Percentiles rank a stretch among this genome's conserved stretches.
These are phyloP conservation scores for Debaryomyces udenii DNA, from an alignment of 1,139 yeast genomes.

Conservation along the genomic window DNA sequence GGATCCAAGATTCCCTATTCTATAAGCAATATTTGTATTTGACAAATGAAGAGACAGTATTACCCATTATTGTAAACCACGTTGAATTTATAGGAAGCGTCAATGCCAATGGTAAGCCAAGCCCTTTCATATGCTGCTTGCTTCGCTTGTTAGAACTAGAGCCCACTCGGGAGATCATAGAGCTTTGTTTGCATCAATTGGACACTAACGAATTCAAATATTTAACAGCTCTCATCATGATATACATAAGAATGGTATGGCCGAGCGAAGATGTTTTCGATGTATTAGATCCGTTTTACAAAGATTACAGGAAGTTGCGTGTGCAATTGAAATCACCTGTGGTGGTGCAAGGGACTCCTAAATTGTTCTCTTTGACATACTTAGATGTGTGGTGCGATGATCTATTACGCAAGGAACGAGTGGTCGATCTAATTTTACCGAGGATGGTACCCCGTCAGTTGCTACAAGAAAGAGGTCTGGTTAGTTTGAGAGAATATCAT, in stretches of 20 bases:
- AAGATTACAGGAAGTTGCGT: slow-evolving; percentile 58
- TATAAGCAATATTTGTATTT: slow-evolving; percentile 67
- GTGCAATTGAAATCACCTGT: slow-evolving; percentile 29
- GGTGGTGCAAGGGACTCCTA: slow-evolving; percentile 29
- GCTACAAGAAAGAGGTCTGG: slow-evolving; percentile 42
- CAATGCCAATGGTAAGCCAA: slow-evolving; percentile 52
- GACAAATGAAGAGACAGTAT: slow-evolving; percentile 56
- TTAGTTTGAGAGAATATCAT: slow-evolving; percentile 41
- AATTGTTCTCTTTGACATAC: slow-evolving; percentile 36
- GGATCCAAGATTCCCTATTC: slow-evolving; percentile 67
- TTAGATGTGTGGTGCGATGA: slow-evolving; percentile 67
- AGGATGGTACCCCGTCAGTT: slow-evolving; percentile 44
- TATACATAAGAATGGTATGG: slow-evolving; percentile 58
- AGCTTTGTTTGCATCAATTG: slow-evolving; percentile 52
- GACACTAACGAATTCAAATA: slow-evolving; percentile 60
- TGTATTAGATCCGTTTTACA: slow-evolving; percentile 52
- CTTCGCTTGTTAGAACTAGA: slow-evolving; percentile 65
- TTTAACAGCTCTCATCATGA: slow-evolving; percentile 59
- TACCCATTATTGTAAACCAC: slow-evolving; percentile 39
- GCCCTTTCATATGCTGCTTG: slow-evolving; percentile 66
- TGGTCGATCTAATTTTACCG: slow-evolving; percentile 64
- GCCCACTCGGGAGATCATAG: slow-evolving; percentile 56
- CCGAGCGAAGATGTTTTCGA: slow-evolving; percentile 49
- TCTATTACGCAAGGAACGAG: slow-evolving; percentile 51
- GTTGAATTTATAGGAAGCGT: slow-evolving; percentile 52